Evolutionary conservation across 345 rosid species (phyloP), one percentile per base, ranked within the genome.

Genomic region (Euphorbia tirucalli): DNA sequence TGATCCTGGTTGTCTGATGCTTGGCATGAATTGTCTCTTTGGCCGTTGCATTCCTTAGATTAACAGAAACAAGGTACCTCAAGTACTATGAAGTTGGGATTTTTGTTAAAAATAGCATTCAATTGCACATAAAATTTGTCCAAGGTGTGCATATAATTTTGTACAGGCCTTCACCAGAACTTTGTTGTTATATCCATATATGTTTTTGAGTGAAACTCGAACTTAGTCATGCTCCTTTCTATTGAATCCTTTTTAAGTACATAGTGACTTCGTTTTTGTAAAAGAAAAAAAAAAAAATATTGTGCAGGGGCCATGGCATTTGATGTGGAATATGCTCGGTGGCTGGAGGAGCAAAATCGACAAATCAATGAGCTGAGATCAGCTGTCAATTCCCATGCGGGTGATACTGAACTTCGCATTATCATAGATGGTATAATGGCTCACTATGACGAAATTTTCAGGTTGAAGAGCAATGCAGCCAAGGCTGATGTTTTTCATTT

Each of bases 401-500:
- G 96, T 66, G 99, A 96, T 75, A 75, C 92, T 25, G 98, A 96
- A 77, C 99, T 96, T 66, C 98, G 91, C 65, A 88, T 80, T 54
- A 87, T 96, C 68, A 89, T 93, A 8, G 99, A 93, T 59, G 89
- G 87, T 66, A 66, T 89, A 85, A 84, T 89, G 89, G 90, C 88
- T 74, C 99, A 96, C 72, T 91, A 96, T 68, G 95, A 92, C 66
- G 97, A 96, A 80, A 86, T 96, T 79, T 93, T 88, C 84, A 89
- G 86, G 98, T 83, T 93, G 83, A 96, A 96, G 83, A 83, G 89
- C 78, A 89, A 89, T 59, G 99, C 98, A 71, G 97, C 98, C 28
- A 91, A 91, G 87, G 88, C 89, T 24, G 99, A 96, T 73, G 98
- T 96, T 76, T 96, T 96, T 82, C 99, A 96, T 84, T 82, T 96